phyloP scores from a whole-genome alignment of 495 filamentous ascomycete genomes.

The Penicillium turbatum region DNA sequence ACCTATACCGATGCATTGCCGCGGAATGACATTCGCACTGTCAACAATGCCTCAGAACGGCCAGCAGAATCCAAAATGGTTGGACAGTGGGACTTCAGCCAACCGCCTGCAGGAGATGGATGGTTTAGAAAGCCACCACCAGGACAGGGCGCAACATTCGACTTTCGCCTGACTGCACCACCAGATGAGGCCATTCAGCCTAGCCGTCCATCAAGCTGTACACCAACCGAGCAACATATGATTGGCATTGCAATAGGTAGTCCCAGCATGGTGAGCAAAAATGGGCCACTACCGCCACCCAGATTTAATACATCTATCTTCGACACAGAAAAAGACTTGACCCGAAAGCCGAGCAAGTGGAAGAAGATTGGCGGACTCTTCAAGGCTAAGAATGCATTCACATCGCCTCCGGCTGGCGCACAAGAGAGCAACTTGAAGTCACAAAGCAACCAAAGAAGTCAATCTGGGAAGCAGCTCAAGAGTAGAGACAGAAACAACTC shows the following conservation, averaged over 20 bases:
- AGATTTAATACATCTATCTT: constrained; percentile 18
- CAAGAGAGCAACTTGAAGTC: background rate
- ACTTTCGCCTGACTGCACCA: constrained; percentile 35
- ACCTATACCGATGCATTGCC: constrained; percentile 35
- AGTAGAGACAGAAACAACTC: constrained; percentile 5
- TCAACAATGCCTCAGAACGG: constrained; percentile 10
- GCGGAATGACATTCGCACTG: constrained; percentile 28
- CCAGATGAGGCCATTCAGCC: constrained; percentile 25
- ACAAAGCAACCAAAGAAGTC: background rate
- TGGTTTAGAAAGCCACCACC: constrained; percentile 18
- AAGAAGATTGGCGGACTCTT: constrained; percentile 53
- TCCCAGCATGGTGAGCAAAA: constrained; percentile 37
- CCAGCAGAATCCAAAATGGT: constrained; percentile 5
- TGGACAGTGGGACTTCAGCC: constrained; percentile 22
- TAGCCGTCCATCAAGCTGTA: constrained; percentile 5
- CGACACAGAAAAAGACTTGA: constrained; percentile 17
- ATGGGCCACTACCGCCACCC: constrained; percentile 17
- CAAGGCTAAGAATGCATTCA: constrained; percentile 39
- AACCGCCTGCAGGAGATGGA: constrained; percentile 20
- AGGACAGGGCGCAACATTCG: constrained; percentile 25
- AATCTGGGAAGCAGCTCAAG: background rate
- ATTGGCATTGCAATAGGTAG: constrained; percentile 56
- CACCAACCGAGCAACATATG: constrained; percentile 26
- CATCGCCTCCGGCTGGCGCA: constrained; percentile 21
- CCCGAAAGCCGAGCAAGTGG: constrained; percentile 52